Evolutionary conservation across 1,284 basidiomycete genomes (phyloP), one percentile per base, ranked within the genome.

Genomic region (Irpex sp.): DNA sequence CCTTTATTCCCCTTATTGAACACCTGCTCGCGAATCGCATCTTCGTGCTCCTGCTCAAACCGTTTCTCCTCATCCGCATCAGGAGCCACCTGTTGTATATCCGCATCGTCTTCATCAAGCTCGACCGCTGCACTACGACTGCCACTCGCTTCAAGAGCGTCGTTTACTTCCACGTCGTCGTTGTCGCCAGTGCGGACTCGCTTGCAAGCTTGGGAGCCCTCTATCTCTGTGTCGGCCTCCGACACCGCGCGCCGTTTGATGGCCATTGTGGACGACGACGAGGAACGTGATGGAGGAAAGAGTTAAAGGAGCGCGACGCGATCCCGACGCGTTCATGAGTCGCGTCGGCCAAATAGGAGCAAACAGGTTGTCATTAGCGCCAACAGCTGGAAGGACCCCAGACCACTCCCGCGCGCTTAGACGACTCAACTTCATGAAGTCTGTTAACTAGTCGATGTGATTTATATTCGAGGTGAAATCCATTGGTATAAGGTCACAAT

Each of bases 21-120:
- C 50, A 91, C 76, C 59, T 78, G 78, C 46, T 78, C 81, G 33
- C 83, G 81, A 62, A 92, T 80, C 51, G 75, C 76, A 58, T 84
- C 84, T 19, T 81, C 81, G 63, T 88, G 78, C 60, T 84, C 78
- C 62, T 82, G 78, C 69, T 89, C 87, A 64, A 90, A 88, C 66
- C 78, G 75, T 65, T 82, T 81, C 61, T 88, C 85, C 35, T 83
- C 81, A 47, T 80, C 79, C 62, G 82, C 79, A 61, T 80, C 76
- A 15, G 77, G 75, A 26, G 77, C 74, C 1, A 74, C 73, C 2
- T 74, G 64, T 43, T 69, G 67, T n/a, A 67, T 64, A 33, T 67
- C 69, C 15, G 76, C 76, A 1, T 77, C 70, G 3, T 79, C 77
- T 5, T 77, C 66, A 54, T 73, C 69, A 13, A 62, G 21, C 17